These are phyloP conservation scores for Quercus phellos DNA, from an alignment of 331 rosid genomes.

Conservation along the genomic window DNA sequence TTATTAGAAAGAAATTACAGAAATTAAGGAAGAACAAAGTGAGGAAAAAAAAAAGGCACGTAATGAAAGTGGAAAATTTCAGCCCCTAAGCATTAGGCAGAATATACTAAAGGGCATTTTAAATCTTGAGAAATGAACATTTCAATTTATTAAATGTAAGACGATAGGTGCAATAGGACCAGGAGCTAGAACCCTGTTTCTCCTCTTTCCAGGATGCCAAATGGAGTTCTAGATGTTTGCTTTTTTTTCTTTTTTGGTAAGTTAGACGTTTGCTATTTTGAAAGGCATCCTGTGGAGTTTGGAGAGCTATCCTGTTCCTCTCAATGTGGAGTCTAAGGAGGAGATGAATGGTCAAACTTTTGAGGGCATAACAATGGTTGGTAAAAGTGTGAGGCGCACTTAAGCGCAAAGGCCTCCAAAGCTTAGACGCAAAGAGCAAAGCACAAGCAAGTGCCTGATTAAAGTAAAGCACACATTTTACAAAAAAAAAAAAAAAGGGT, in stretches of 20 bases:
- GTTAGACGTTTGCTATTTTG: neutral
- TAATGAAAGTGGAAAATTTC: neutral
- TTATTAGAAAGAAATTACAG: neutral
- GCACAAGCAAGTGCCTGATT: too few relatives aligned
- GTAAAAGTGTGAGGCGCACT: too few relatives aligned
- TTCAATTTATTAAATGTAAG: neutral
- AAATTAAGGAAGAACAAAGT: neutral
- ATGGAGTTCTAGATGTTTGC: too few relatives aligned
- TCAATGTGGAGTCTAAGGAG: neutral
- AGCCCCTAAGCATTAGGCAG: neutral
- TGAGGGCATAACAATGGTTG: neutral
- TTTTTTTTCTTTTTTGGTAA: too few relatives aligned
- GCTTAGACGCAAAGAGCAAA: too few relatives aligned
- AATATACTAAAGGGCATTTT: neutral
- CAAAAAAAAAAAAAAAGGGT: too few relatives aligned
- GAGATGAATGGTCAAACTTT: neutral
- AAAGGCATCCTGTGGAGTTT: neutral
- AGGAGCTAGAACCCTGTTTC: neutral
- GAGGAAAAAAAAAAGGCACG: neutral
- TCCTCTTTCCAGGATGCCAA: neutral
- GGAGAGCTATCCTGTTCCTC: neutral
- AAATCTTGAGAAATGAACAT: neutral
- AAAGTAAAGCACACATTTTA: too few relatives aligned
- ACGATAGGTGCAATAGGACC: neutral
- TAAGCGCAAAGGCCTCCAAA: too few relatives aligned